Evolutionary conservation across 2,329 filamentous ascomycete species (phyloP).

Genomic region (Dothidotthia symphoricarpi): DNA sequence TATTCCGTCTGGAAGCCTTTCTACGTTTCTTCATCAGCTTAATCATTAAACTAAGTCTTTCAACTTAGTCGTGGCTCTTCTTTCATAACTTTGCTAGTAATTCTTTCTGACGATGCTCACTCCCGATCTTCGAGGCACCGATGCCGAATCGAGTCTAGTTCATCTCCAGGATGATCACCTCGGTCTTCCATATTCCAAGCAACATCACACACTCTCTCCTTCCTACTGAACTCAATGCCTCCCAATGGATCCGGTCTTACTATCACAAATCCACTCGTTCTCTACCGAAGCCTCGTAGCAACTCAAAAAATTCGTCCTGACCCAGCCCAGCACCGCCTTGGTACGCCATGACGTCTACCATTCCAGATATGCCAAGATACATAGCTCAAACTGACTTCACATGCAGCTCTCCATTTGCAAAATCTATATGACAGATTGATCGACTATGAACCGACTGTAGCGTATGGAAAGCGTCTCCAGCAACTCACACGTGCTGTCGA

Average conservation of each 20-base stretch:
- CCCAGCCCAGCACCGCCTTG: conserved; percentile 66
- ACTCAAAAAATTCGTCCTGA: conserved; percentile 67
- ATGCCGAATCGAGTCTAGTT: conserved; percentile 25
- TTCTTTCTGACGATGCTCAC: neutral
- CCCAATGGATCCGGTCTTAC: conserved; percentile 43
- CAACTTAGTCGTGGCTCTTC: no score
- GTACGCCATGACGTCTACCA: conserved; percentile 40
- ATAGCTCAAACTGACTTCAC: conserved; percentile 13
- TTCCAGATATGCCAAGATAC: conserved; percentile 18
- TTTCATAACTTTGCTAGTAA: no score
- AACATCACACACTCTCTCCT: conserved; percentile 7
- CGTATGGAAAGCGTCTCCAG: conserved; percentile 66
- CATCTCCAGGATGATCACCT: conserved; percentile 8
- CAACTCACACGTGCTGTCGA: conserved; percentile 54
- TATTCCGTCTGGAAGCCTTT: no score
- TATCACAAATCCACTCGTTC: conserved; percentile 68
- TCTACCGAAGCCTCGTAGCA: conserved; percentile 70
- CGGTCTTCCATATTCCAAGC: conserved; percentile 10
- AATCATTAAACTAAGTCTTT: no score
- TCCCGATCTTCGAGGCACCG: conserved; percentile 18
- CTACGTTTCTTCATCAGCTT: no score
- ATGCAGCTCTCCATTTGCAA: conserved; percentile 68
- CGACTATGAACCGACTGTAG: conserved; percentile 71
- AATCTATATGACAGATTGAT: conserved; percentile 73
- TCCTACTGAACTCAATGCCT: conserved; percentile 27